These are phyloP conservation scores for Russula sp. DNA, from an alignment of 768 basidiomycete genomes.

Conservation along the genomic window DNA sequence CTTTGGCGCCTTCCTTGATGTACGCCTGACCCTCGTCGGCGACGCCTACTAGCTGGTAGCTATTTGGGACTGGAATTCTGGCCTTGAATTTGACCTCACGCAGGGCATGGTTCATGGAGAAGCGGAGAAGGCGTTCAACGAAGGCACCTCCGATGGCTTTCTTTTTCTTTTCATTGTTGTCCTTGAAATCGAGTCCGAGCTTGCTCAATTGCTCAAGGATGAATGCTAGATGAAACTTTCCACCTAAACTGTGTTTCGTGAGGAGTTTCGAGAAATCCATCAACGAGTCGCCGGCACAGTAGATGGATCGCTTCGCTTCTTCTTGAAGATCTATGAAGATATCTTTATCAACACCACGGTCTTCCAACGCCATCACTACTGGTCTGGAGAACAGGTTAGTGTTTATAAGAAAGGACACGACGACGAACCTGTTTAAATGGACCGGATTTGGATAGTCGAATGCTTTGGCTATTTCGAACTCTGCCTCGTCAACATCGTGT, in stretches of 20 bases:
- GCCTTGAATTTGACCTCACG: conserved; percentile 75
- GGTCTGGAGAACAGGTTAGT: conserved; percentile 44
- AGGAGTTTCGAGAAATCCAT: conserved; percentile 49
- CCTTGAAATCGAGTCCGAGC: conserved; percentile 49
- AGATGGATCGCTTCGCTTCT: conserved; percentile 51
- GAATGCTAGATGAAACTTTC: conserved; percentile 47
- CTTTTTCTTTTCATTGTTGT: conserved; percentile 35
- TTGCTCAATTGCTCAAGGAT: conserved; percentile 51
- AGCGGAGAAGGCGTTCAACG: conserved; percentile 52
- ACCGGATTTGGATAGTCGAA: conserved; percentile 58
- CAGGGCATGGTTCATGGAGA: conserved; percentile 61
- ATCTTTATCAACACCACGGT: conserved; percentile 58
- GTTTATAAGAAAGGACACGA: background rate
- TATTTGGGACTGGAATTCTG: conserved; percentile 65
- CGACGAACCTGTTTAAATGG: conserved; percentile 66
- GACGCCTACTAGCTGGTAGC: conserved; percentile 71
- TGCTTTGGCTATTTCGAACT: conserved; percentile 71
- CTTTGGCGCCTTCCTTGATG: conserved; percentile 12
- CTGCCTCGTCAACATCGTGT: conserved; percentile 42
- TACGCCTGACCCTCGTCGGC: conserved; percentile 66
- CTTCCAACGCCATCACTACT: conserved; percentile 76
- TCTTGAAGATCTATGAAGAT: conserved; percentile 64
- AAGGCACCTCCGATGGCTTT: conserved; percentile 54
- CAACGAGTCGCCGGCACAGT: conserved; percentile 59
- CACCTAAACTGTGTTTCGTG: conserved; percentile 45